These are phyloP conservation scores for Epithemia pelagica DNA, from an alignment of 108 stramenopile species.

Conservation along the genomic window DNA sequence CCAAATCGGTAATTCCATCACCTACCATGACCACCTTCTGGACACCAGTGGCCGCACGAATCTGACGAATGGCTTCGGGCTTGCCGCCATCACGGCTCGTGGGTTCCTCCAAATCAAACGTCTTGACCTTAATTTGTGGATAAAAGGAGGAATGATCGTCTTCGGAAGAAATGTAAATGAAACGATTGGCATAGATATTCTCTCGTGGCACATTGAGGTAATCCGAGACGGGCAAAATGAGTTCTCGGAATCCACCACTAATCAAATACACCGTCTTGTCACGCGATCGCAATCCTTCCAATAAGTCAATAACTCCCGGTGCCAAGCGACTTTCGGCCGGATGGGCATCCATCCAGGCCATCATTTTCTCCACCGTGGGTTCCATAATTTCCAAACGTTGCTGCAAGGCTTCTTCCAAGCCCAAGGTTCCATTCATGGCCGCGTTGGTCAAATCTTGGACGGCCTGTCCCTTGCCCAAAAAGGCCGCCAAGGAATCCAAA, in stretches of 20 bases:
- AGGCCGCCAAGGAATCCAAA: constrained; percentile 9
- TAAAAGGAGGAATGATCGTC: constrained; percentile 2
- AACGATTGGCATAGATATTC: constrained; percentile 15
- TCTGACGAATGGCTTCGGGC: constrained; percentile 12
- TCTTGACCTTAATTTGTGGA: neutral
- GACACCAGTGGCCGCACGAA: neutral
- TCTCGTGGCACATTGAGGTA: neutral
- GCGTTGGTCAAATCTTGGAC: constrained; percentile 5
- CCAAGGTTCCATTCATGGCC: constrained; percentile 14
- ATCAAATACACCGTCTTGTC: constrained; percentile 7
- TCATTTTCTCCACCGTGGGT: constrained; percentile 3
- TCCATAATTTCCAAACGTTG: constrained; percentile 11
- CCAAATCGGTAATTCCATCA: constrained; percentile 16
- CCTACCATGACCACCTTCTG: constrained; percentile 11
- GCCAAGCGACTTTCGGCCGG: constrained; percentile 11
- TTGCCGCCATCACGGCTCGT: constrained; percentile 12
- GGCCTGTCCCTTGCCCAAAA: constrained; percentile 10
- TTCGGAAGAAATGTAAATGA: constrained; percentile 3
- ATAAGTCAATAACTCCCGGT: neutral
- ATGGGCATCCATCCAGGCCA: neutral
- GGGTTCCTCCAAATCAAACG: constrained; percentile 6
- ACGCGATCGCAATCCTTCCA: constrained; percentile 4
- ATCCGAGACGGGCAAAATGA: constrained; percentile 13
- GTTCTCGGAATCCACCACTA: constrained; percentile 13
- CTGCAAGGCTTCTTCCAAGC: constrained; percentile 7